Percentiles rank a stretch among this genome's conserved stretches.
These are phyloP conservation scores for Cyberlindnera meyerae DNA, from an alignment of 805 yeast genomes.

Conservation along the genomic window DNA sequence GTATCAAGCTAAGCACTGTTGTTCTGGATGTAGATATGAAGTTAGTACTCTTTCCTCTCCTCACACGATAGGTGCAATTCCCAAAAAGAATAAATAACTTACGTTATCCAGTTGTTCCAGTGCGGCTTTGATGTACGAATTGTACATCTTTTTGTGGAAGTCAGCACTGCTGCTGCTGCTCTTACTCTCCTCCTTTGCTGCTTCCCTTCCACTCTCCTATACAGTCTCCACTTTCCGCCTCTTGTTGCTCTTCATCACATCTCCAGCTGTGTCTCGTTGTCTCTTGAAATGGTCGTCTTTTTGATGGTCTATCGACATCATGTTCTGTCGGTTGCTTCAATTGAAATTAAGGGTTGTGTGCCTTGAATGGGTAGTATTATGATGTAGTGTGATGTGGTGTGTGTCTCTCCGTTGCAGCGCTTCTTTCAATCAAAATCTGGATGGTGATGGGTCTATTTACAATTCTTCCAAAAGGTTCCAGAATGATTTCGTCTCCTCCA, in stretches of 20 bases:
- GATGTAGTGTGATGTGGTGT: no score
- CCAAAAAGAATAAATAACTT: slow-evolving; percentile 23
- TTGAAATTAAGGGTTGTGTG: no score
- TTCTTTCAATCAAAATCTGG: no score
- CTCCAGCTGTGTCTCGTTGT: slow-evolving; percentile 20
- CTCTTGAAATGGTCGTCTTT: slow-evolving; percentile 25
- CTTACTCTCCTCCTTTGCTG: background rate
- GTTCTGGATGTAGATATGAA: slow-evolving; percentile 25
- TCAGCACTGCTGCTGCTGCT: slow-evolving; percentile 6
- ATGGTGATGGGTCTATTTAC: no score
- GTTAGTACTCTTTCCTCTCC: slow-evolving; percentile 23
- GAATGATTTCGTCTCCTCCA: no score
- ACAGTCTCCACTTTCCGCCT: slow-evolving; percentile 7
- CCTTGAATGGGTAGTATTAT: background rate
- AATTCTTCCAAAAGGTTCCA: no score
- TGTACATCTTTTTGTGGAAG: slow-evolving; percentile 33
- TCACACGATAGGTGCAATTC: background rate
- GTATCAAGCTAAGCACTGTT: slow-evolving; percentile 54
- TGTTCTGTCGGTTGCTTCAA: no score
- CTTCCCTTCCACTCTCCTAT: background rate
- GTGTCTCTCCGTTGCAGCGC: no score
- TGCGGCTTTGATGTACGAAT: slow-evolving; percentile 56
- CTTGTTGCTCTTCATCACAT: background rate
- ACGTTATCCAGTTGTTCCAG: slow-evolving; percentile 62
- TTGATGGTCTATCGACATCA: slow-evolving; percentile 27